Evolutionary conservation across 2,329 filamentous ascomycete genomes (phyloP).

Genomic region (Echinosphaeria canescens): DNA sequence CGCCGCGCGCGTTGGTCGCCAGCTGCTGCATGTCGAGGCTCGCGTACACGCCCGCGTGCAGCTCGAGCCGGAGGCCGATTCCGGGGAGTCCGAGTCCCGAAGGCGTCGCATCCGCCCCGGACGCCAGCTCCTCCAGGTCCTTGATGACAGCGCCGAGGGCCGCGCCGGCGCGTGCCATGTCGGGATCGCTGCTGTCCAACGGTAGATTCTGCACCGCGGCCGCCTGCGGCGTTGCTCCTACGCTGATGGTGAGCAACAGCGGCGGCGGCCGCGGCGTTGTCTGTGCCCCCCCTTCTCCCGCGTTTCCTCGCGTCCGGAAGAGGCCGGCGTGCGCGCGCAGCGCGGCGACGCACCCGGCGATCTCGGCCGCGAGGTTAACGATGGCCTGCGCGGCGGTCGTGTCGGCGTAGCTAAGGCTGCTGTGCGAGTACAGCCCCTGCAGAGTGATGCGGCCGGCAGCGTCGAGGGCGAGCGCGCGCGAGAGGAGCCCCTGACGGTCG

Average conservation of each 20-base stretch:
- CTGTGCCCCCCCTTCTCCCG: neutral
- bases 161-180: neutral
- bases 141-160: too few species aligned
- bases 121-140: neutral
- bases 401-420: constrained; percentile 46
- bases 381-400: constrained; percentile 32
- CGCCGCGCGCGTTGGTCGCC: constrained; percentile 37
- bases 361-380: constrained; percentile 33
- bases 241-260: constrained; percentile 43
- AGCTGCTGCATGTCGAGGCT: constrained; percentile 62
- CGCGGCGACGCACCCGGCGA: constrained; percentile 26
- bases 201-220: constrained; percentile 37
- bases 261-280: constrained; percentile 1
- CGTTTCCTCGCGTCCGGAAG: constrained; percentile 1
- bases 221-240: constrained; percentile 59
- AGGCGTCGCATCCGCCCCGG: too few species aligned
- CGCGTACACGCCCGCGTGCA: constrained; percentile 61
- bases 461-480: constrained; percentile 19
- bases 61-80: constrained; percentile 28
- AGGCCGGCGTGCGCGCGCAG: constrained; percentile 7
- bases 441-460: constrained; percentile 17
- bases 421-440: constrained; percentile 51
- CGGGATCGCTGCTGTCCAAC: constrained; percentile 6
- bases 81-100: too few species aligned
- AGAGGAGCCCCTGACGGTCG: constrained; percentile 22